These are phyloP conservation scores for Fusarium hostae DNA, from an alignment of 2,329 filamentous ascomycete species.

Conservation along the genomic window DNA sequence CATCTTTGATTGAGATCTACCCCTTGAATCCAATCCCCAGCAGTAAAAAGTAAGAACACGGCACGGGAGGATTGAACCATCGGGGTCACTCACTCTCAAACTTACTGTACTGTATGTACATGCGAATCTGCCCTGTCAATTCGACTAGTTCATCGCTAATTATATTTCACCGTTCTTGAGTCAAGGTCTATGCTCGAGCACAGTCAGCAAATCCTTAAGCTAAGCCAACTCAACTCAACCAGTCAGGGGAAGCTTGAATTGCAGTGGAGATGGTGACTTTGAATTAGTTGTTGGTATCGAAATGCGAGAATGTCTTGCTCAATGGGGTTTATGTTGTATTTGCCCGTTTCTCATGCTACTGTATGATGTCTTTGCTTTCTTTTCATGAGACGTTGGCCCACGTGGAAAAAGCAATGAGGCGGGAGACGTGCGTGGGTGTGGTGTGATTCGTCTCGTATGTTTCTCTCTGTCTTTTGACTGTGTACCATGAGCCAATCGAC, in stretches of 20 bases:
- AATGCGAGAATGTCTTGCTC: neutral
- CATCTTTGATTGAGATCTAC: constrained; percentile 36
- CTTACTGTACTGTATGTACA: neutral
- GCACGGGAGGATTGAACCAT: constrained; percentile 5
- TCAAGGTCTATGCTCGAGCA: constrained; percentile 7
- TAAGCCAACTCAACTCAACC: no score
- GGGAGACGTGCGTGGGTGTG: neutral
- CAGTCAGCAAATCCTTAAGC: constrained; percentile 7
- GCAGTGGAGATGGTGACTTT: constrained; percentile 9
- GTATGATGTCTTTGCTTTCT: constrained; percentile 22
- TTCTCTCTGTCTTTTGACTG: neutral
- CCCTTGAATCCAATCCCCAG: constrained; percentile 18
- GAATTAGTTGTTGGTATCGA: constrained; percentile 21
- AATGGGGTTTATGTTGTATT: neutral
- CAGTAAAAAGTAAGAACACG: neutral
- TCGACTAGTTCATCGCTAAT: constrained; percentile 7
- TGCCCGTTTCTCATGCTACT: neutral
- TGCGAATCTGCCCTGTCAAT: constrained; percentile 11
- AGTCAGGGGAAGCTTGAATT: constrained; percentile 12
- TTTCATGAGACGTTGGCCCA: constrained; percentile 13
- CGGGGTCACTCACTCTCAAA: neutral
- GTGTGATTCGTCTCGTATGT: constrained; percentile 11
- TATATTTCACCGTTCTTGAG: constrained; percentile 18
- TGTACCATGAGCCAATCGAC: neutral
- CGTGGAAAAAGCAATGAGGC: constrained; percentile 19